phyloP scores from a whole-genome alignment of 768 basidiomycete genomes.

The Coprinopsis cinerea region DNA sequence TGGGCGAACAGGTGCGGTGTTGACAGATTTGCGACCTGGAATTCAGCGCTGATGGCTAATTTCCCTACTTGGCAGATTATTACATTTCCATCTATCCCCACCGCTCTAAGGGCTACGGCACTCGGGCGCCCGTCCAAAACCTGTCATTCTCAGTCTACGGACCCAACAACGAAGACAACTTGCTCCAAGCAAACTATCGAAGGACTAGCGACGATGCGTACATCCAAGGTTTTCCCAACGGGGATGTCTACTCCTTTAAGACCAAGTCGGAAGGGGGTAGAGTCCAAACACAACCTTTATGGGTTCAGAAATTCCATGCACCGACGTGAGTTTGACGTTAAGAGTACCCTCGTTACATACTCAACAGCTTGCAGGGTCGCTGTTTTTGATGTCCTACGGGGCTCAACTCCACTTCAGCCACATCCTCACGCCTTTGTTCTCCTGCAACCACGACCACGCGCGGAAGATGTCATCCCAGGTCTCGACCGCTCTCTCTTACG shows the following conservation, averaged over 20 bases:
- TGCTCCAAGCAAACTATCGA: conserved; percentile 65
- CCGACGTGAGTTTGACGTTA: conserved; percentile 53
- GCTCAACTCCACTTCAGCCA: conserved; percentile 20
- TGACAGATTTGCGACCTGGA: background rate
- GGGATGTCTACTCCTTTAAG: conserved; percentile 73
- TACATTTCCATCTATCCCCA: conserved; percentile 78
- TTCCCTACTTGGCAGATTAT: conserved; percentile 53
- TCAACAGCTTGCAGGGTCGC: conserved; percentile 53
- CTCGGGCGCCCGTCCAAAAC: conserved; percentile 56
- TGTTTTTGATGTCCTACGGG: conserved; percentile 68
- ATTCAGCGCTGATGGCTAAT: background rate
- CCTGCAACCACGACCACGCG: conserved; percentile 76
- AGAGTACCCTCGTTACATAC: background rate
- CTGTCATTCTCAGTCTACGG: conserved; percentile 90
- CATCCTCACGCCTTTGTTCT: conserved; percentile 63
- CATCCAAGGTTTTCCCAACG: conserved; percentile 74
- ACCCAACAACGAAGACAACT: conserved; percentile 81
- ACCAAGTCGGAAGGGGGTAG: conserved; percentile 22
- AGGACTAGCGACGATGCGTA: conserved; percentile 76
- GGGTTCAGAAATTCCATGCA: conserved; percentile 53
- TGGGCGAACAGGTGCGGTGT: conserved; percentile 41
- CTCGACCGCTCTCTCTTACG: conserved; percentile 34
- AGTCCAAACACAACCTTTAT: conserved; percentile 35
- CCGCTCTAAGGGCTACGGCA: conserved; percentile 24
- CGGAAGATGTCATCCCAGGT: conserved; percentile 68